phyloP scores from a whole-genome alignment of 164 flowering plant genomes.

The Aristolochia californica region DNA sequence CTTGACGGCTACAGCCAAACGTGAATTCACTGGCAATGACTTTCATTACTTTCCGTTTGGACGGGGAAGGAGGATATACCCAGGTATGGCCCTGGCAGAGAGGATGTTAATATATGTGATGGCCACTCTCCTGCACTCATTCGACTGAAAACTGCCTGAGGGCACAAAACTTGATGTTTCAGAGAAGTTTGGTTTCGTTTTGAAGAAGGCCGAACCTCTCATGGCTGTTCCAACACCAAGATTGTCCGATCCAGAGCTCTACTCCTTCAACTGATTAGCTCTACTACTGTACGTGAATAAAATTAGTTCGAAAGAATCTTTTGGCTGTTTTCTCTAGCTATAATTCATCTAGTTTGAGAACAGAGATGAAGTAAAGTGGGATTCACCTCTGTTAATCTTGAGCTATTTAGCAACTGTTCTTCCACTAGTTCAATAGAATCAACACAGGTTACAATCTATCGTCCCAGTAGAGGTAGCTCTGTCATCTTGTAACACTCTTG shows the following conservation, averaged over 20 bases:
- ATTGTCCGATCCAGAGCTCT: slow-evolving; percentile 6
- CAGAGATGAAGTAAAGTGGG: too few relatives aligned
- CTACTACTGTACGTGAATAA: too few relatives aligned
- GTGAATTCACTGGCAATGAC: slow-evolving; percentile 10
- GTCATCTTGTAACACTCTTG: too few relatives aligned
- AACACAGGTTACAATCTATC: too few relatives aligned
- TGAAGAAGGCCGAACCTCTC: slow-evolving; percentile 7
- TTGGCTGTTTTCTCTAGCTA: too few relatives aligned
- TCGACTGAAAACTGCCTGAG: slow-evolving; percentile 11
- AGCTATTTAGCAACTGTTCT: too few relatives aligned
- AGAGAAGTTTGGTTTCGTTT: slow-evolving; percentile 11
- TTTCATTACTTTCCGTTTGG: slow-evolving; percentile 19
- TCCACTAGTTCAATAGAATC: too few relatives aligned
- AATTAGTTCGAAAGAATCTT: too few relatives aligned
- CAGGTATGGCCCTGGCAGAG: slow-evolving; percentile 18
- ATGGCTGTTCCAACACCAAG: slow-evolving; percentile 4
- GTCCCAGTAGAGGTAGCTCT: too few relatives aligned
- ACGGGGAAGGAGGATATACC: slow-evolving; percentile 23
- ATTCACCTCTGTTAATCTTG: too few relatives aligned
- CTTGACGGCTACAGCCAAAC: not conserved
- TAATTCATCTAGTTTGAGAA: too few relatives aligned
- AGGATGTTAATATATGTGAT: slow-evolving; percentile 14
- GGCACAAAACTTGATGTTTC: slow-evolving; percentile 12
- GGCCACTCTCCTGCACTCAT: slow-evolving; percentile 19
- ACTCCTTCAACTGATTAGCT: not conserved